Base-by-base conservation (phyloP, 345 rosid genomes). In the Hibiscus tridactylites region DNA sequence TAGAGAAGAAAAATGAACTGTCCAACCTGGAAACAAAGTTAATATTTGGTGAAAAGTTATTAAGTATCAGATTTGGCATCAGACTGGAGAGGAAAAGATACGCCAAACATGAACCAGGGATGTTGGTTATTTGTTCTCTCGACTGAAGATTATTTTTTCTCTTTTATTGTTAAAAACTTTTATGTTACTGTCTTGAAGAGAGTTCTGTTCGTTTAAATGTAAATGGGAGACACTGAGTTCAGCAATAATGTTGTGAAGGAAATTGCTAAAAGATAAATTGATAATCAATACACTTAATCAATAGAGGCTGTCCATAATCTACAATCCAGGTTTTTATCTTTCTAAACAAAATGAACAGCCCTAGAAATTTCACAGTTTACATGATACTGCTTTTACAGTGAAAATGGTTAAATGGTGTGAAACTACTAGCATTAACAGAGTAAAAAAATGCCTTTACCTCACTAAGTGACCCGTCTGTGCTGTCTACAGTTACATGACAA, bases 401-500 rank as follows among this genome's bases (percentile, higher is more conserved):
- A 15, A 49, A 66, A 66, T 47, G 19, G n/a, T 47, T 65, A 5
- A 11, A 39, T 12, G 6, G 35, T 44, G 16, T 65, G 13, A 46
- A 47, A 47, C 42, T 47, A 21, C 35, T 26, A 0, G n/a, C 49
- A 62, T 72, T 29, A 72, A 24, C 49, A 8, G 9, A 53, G 56
- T 9, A 47, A 49, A 39, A 4, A 72, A 49, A 31, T 17, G 13
- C 17, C 11, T 63, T 72, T 53, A 6, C 58, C 42, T 72, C 17
- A 31, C 61, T 4, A 54, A 17, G 39, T 71, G 21, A 15, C 68
- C 37, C 17, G 0, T 73, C 71, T 73, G 7, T 71, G 31, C 70
- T 65, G 59, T 73, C 52, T 71, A 57, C 87, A 94, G 96, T 82
- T 94, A 17, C 77, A 77, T 35, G 74, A 68, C 17, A 80, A 78